Percentiles rank a stretch among this genome's conserved stretches.
Conservation (phyloP, 768 basidiomycete genomes). For the Mycena leptocephala region DNA sequence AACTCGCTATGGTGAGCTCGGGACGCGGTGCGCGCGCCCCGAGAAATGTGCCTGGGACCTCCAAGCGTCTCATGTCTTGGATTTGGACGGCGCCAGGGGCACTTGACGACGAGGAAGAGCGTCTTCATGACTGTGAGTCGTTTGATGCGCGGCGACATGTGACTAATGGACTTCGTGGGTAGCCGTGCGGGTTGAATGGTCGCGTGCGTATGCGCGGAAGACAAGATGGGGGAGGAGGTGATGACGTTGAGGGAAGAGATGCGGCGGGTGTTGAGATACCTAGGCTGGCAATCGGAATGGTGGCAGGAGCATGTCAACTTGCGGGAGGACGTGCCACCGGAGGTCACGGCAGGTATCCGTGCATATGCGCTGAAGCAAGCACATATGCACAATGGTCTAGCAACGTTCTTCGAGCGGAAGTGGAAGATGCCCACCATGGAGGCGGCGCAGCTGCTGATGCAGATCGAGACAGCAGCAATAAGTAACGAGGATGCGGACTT, state of each 20-base stretch:
- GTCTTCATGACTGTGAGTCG: conserved; percentile 13
- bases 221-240: neutral
- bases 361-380: neutral
- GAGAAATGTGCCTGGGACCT: neutral
- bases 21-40: no score
- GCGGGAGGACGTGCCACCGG: neutral
- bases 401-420: neutral
- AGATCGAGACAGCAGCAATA: neutral
- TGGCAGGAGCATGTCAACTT: neutral
- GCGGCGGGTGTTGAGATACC: neutral
- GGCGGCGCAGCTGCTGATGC: neutral
- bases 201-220: conserved; percentile 7
- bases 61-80: neutral
- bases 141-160: neutral
- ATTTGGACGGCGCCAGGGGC: conserved; percentile 6
- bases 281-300: neutral
- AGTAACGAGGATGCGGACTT: neutral
- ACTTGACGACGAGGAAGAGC: neutral
- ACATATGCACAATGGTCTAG: neutral
- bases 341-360: neutral
- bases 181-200: conserved; percentile 34
- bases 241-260: neutral
- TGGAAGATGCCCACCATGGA: neutral
- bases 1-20: neutral
- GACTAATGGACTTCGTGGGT: neutral